Conservation (phyloP, 2,329 filamentous ascomycete species). For the Penicillium capsulatum region DNA sequence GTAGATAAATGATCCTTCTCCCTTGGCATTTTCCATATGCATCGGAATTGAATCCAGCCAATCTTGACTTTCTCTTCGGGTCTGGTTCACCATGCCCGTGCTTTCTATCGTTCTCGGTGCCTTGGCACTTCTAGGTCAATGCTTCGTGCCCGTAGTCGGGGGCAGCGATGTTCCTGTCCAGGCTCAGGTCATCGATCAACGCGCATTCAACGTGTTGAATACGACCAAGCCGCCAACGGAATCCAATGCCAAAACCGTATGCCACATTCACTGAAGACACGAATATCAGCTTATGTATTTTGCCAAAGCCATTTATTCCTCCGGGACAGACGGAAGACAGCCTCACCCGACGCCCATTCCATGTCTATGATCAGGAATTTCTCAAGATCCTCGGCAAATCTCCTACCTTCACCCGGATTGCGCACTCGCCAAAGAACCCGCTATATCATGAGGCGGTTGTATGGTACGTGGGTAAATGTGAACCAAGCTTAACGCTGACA, state of each 20-base stretch:
- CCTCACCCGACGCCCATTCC: constrained; percentile 8
- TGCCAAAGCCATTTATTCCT: constrained; percentile 10
- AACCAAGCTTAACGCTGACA: background rate
- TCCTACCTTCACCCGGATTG: constrained; percentile 13
- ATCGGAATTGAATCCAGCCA: too few relatives aligned
- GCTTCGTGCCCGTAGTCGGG: too few relatives aligned
- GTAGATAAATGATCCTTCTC: too few relatives aligned
- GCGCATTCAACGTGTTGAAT: constrained; percentile 16
- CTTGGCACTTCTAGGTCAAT: too few relatives aligned
- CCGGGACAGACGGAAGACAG: constrained; percentile 11
- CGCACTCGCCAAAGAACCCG: constrained; percentile 11
- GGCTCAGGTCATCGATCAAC: constrained; percentile 17
- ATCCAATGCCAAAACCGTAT: constrained; percentile 16
- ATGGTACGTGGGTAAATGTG: constrained; percentile 6
- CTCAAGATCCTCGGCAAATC: constrained; percentile 8
- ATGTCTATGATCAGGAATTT: constrained; percentile 16
- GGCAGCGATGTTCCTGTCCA: constrained; percentile 7
- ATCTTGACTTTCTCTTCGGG: too few relatives aligned
- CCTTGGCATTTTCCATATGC: too few relatives aligned
- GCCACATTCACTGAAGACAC: background rate
- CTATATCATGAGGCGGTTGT: constrained; percentile 15
- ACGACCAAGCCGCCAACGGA: constrained; percentile 11
- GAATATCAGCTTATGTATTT: background rate
- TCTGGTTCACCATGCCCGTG: too few relatives aligned
- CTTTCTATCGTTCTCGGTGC: too few relatives aligned